These are phyloP conservation scores for Iris macrosiphon DNA, from an alignment of 106 monocot genomes.

Conservation along the genomic window DNA sequence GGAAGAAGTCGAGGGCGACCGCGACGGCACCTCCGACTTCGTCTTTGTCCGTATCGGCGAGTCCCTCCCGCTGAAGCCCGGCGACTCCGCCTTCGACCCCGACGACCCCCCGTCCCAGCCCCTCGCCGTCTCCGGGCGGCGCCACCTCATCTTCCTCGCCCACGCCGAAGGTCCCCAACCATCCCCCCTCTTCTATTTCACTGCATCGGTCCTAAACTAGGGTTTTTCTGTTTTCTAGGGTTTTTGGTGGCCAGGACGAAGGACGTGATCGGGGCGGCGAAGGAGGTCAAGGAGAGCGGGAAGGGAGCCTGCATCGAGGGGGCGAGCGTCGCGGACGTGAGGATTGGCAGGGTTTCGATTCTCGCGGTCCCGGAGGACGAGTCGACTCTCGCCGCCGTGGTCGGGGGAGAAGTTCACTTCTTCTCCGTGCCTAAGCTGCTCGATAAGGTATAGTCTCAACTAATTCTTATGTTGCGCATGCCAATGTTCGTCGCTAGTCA, in stretches of 20 bases:
- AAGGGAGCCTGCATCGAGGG: slow-evolving; percentile 32
- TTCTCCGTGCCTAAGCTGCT: slow-evolving; percentile 51
- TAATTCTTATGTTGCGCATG: not conserved
- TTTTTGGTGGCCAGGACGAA: slow-evolving; percentile 74
- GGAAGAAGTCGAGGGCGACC: slow-evolving; percentile 72
- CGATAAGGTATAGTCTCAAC: slow-evolving; percentile 33
- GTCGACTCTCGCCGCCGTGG: slow-evolving; percentile 39
- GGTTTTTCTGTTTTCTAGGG: slow-evolving; percentile 38
- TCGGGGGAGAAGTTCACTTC: slow-evolving; percentile 50
- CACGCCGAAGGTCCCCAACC: slow-evolving; percentile 44
- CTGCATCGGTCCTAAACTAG: not conserved
- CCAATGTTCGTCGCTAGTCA: too few relatives aligned
- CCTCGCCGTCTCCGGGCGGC: slow-evolving; percentile 52
- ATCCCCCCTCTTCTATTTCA: not conserved
- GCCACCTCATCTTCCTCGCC: slow-evolving; percentile 50
- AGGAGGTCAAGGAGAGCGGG: slow-evolving; percentile 42
- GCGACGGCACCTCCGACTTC: slow-evolving; percentile 46
- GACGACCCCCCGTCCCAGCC: slow-evolving; percentile 48
- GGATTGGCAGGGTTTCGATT: slow-evolving; percentile 55
- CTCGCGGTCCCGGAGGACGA: slow-evolving; percentile 61
- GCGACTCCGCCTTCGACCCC: slow-evolving; percentile 45
- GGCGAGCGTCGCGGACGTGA: slow-evolving; percentile 50
- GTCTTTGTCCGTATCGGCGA: slow-evolving; percentile 73
- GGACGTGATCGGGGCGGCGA: slow-evolving; percentile 51
- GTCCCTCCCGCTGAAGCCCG: slow-evolving; percentile 54